Evolutionary conservation across 75 land plant species (phyloP).

Genomic region (Adiantum capillusveneris): DNA sequence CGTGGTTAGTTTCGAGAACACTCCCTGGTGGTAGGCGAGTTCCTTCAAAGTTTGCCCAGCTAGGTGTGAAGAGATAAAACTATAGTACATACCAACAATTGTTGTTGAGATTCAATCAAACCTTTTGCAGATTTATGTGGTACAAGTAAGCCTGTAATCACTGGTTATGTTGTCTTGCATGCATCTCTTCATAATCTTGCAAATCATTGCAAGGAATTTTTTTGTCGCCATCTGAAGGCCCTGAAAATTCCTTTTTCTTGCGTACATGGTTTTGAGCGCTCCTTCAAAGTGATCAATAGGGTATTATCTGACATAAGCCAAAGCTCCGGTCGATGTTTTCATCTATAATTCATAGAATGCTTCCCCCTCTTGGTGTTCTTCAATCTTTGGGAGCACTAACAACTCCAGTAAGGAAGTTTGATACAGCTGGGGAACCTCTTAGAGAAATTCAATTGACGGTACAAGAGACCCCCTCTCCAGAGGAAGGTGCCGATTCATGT

Average conservation of each 20-base stretch:
- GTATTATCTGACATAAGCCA: slow-evolving; percentile 21
- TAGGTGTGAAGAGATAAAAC: too few relatives aligned
- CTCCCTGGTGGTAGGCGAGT: too few relatives aligned
- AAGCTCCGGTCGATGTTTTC: too few relatives aligned
- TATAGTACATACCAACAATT: too few relatives aligned
- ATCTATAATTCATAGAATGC: too few relatives aligned
- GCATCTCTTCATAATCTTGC: slow-evolving; percentile 71
- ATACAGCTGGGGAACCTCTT: slow-evolving; percentile 41
- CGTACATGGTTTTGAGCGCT: slow-evolving; percentile 39
- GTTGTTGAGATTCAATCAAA: neutral
- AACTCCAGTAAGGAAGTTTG: slow-evolving; percentile 51
- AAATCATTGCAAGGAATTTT: slow-evolving; percentile 80
- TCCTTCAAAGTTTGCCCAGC: neutral
- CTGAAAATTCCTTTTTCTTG: slow-evolving; percentile 74
- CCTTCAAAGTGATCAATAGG: slow-evolving; percentile 18
- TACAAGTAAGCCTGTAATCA: slow-evolving; percentile 26
- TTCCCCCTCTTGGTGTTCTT: slow-evolving; percentile 30
- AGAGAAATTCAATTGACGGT: slow-evolving; percentile 81
- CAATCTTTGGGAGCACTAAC: slow-evolving; percentile 7
- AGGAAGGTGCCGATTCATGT: too few relatives aligned
- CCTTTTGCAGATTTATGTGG: neutral
- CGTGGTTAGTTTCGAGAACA: slow-evolving; percentile 27
- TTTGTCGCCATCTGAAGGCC: slow-evolving; percentile 78
- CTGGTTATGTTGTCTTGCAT: slow-evolving; percentile 85
- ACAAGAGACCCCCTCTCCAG: too few relatives aligned